Conservation (phyloP, 306 rosid genomes). For the Acacia acuminata region DNA sequence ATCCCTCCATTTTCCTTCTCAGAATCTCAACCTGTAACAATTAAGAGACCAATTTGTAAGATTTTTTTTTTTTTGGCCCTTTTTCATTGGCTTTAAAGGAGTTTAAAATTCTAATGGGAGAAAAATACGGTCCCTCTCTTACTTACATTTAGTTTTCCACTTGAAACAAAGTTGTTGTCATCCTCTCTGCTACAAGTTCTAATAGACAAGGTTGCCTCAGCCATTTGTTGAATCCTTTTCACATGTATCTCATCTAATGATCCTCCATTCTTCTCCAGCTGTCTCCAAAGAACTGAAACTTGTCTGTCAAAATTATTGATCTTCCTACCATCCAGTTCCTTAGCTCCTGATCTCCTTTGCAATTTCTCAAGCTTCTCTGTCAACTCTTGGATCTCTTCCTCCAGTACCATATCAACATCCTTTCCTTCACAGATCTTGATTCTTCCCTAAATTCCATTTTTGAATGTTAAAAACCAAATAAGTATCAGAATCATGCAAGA, state of each 20-base stretch:
- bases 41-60: no score
- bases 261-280: conserved; percentile 60
- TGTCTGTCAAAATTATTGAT: conserved; percentile 66
- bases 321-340: conserved; percentile 38
- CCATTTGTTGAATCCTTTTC: conserved; percentile 66
- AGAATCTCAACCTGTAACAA: no score
- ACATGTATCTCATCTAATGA: conserved; percentile 53
- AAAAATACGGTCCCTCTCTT: conserved; percentile 28
- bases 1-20: no score
- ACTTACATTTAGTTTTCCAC: conserved; percentile 76
- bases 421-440: conserved; percentile 64
- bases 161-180: conserved; percentile 48
- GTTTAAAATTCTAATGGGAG: background rate
- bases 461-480: conserved; percentile 27
- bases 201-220: conserved; percentile 55
- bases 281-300: conserved; percentile 52
- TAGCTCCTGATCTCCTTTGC: conserved; percentile 51
- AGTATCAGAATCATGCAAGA: background rate
- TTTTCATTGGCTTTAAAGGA: background rate
- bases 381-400: conserved; percentile 64
- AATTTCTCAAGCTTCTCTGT: conserved; percentile 66
- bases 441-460: conserved; percentile 60
- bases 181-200: conserved; percentile 36
- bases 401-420: conserved; percentile 47
- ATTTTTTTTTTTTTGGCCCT: background rate